Evolutionary conservation across 257 asterid genomes (phyloP), one percentile per base, ranked within the genome.

Genomic region (Solanum chilense): DNA sequence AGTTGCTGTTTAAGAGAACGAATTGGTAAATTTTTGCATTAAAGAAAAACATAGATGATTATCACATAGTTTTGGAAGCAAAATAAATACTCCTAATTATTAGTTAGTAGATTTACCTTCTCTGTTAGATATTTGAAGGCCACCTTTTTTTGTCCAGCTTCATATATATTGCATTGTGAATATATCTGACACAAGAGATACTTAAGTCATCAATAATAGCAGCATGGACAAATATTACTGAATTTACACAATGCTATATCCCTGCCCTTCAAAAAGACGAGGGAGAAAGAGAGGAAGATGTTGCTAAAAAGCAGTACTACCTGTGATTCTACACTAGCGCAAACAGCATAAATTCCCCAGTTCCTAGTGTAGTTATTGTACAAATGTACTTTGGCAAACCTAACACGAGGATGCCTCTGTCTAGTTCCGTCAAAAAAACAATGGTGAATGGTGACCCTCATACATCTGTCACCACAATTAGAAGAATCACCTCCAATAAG

Each of bases 301-400:
- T 41, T 39, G 74, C 84, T 84, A 47, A 45, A 56, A 39, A 56
- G 18, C 35, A 86, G 56, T 39, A 70, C 73, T 56, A 96, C 99
- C 97, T 95, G 96, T 70, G 98, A 93, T 85, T 97, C 99, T 12
- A 97, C 99, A 73, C 99, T 97, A 1, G 99, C 98, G 78, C 99
- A 97, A 82, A 94, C 97, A 85, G 96, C 98, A 92, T 95, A 97
- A 47, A 97, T 92, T 20, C 93, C 96, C 98, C 98, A 97, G 68
- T 91, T 77, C 82, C 93, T 91, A 58, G 97, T 94, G 89, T 93
- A 96, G 49, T 94, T 95, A 83, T 96, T 96, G 89, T 95, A 96
- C 90, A 96, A 87, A 90, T 96, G 99, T 21, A 97, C 99, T 89
- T 89, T 97, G 42, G 88, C 99, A 80, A 93, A 97, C 77, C 99